Percentiles rank a stretch among this genome's conserved stretches.
phyloP scores from a whole-genome alignment of 805 yeast genomes.

The Barnettozyma salicaria region DNA sequence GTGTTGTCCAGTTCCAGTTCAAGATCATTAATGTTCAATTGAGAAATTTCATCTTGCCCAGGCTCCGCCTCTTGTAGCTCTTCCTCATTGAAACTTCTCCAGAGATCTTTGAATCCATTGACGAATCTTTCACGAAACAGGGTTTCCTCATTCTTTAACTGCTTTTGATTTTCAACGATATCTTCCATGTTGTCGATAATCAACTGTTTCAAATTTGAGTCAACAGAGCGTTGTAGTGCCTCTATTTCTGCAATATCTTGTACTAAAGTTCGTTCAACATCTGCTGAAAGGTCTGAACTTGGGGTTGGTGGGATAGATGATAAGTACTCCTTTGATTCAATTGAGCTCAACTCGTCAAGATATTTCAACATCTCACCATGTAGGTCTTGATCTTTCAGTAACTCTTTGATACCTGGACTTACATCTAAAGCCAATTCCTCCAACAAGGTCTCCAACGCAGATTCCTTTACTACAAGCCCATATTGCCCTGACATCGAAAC shows the following conservation, averaged over 20 bases:
- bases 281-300: constrained; percentile 19
- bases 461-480: too few relatives aligned
- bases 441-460: not conserved
- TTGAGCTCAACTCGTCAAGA: constrained; percentile 38
- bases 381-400: constrained; percentile 30
- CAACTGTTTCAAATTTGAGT: constrained; percentile 37
- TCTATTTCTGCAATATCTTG: constrained; percentile 76
- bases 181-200: constrained; percentile 30
- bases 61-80: constrained; percentile 29
- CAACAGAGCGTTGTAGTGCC: constrained; percentile 43
- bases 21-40: constrained; percentile 17
- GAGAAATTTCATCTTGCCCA: constrained; percentile 15
- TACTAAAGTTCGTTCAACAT: constrained; percentile 35
- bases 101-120: constrained; percentile 26
- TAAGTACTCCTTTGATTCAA: constrained; percentile 41
- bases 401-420: constrained; percentile 19
- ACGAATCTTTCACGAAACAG: constrained; percentile 31
- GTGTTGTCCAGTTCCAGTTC: constrained; percentile 21
- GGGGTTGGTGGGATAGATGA: constrained; percentile 38
- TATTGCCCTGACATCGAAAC: too few relatives aligned
- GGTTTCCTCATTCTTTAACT: constrained; percentile 24
- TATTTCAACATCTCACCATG: constrained; percentile 31
- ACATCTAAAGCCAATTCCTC: constrained; percentile 16
- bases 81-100: constrained; percentile 27
- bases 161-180: constrained; percentile 42